phyloP scores from a whole-genome alignment of 768 basidiomycete genomes.

The Pisolithus orientalis region DNA sequence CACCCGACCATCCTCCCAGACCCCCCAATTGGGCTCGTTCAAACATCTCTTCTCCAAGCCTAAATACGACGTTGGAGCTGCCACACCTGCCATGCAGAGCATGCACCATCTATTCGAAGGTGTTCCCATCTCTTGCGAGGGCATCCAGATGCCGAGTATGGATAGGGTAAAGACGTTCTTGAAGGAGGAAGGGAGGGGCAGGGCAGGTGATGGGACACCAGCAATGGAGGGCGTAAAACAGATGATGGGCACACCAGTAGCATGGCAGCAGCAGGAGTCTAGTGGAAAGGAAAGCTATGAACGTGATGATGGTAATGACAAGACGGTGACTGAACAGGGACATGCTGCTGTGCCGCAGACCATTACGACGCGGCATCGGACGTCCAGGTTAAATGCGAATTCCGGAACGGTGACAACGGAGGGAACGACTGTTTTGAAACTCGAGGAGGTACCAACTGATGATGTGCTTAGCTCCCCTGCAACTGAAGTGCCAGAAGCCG shows the following conservation, averaged over 20 bases:
- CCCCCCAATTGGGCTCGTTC: constrained; percentile 24
- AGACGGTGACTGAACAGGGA: not conserved
- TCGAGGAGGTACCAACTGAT: not conserved
- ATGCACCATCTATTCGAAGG: constrained; percentile 28
- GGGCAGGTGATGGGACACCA: constrained; percentile 14
- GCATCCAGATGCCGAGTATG: constrained; percentile 24
- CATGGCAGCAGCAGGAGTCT: no score
- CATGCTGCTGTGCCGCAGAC: constrained; percentile 1
- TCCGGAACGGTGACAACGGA: not conserved
- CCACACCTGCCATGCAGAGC: constrained; percentile 20
- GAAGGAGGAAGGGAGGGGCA: constrained; percentile 1
- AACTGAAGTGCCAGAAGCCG: constrained; percentile 13
- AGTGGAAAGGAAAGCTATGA: no score
- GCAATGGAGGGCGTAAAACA: constrained; percentile 23
- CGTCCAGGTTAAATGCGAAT: not conserved
- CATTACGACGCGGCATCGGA: constrained; percentile 10
- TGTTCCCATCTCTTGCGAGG: not conserved
- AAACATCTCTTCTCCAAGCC: constrained; percentile 26
- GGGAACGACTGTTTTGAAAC: not conserved
- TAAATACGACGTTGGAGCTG: constrained; percentile 9
- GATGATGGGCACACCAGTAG: constrained; percentile 8
- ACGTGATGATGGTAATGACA: not conserved
- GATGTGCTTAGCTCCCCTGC: not conserved
- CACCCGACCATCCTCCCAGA: constrained; percentile 10
- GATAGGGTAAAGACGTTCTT: constrained; percentile 30